Base-by-base conservation (phyloP, 2,329 filamentous ascomycete species). In the Alternaria incomplexa region DNA sequence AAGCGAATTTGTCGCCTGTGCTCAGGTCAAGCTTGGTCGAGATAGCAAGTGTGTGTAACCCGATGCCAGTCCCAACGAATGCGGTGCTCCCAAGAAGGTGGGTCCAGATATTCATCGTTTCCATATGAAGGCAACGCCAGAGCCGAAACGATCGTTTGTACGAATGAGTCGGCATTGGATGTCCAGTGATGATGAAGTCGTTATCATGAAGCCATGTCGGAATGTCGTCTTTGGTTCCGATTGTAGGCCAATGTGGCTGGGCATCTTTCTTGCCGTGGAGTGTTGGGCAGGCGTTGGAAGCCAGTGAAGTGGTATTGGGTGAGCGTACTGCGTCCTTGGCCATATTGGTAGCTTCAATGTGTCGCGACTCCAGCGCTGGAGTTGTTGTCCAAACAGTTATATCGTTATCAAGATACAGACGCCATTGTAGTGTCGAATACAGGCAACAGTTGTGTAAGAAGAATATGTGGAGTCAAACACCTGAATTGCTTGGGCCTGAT, bases 11-110 rank as follows among this genome's bases (percentile, higher is more conserved):
- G n/a, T 50, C 47, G 26, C 47, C 47, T 0, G 20, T 40, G 25
- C 9, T 50, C 25, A 50, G 25, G 1, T 50, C 1, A 10, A 50
- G 46, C n/a, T 17, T 1, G 2, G 15, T 30, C n/a, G 46, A 28
- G n/a, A 50, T 20, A 28, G 46, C 46, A 28, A 28, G 12, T 17
- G 0, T 50, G 10, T 30, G 25, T 3, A 50, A 17, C 9, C 25
- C 17, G 2, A 50, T 20, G 25, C 25, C 46, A 50, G n/a, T n/a
- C 25, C 15, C 46, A 60, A 72, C 26, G 69, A 55, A 46, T 67
- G 72, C 26, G n/a, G n/a, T 28, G n/a, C 44, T 53, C 8, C 54
- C 54, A 11, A 58, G 26, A 17, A 58, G 32, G 36, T 58, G 59
- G 4, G 55, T 52, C 54, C 46, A 62, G 32, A 58, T 58, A 32